Base-by-base conservation (phyloP, 2,329 filamentous ascomycete genomes). In the Fusarium agapanthi region DNA sequence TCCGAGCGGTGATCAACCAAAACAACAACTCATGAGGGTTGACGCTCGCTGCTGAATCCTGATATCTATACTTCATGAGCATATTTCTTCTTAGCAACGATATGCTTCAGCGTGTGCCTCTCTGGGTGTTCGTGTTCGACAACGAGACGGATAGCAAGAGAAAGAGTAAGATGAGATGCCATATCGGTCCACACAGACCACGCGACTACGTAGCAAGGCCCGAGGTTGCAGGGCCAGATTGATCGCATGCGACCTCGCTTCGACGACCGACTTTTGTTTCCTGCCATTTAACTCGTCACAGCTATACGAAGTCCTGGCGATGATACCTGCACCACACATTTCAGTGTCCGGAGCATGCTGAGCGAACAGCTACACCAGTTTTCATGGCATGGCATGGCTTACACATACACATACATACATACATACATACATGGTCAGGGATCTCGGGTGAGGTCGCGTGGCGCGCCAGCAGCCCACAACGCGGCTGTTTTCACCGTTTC, bases 401-500 rank as follows among this genome's bases (percentile, higher is more conserved):
- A 44, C 30, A 34, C 15, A 34, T 61, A 37, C 63, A 62, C 13
- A 45, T 20, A 45, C 13, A n/a, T n/a, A n/a, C n/a, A 43, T 18
- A 35, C 34, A 35, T n/a, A 47, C 44, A 32, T 62, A 34, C 63
- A 62, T 54, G 59, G 67, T 66, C 70, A 65, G 65, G 72, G 72
- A 51, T 72, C 66, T 69, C 58, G 71, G 62, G 35, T 66, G 34
- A 51, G 60, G 54, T 58, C 69, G 63, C 59, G 57, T 67, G 65
- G 65, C 65, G 69, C 66, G 43, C 61, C 61, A 41, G 38, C 30
- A 40, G 26, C 44, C 61, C 61, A 62, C 60, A 65, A 41, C 50
- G 57, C 70, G 71, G 71, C 58, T 53, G 53, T 62, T 70, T 71
- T 68, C 56, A 53, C 64, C 68, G 61, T 65, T 70, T 74, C 55